Base-by-base conservation (phyloP, 495 filamentous ascomycete genomes). In the Friedmanniomyces endolithicus region DNA sequence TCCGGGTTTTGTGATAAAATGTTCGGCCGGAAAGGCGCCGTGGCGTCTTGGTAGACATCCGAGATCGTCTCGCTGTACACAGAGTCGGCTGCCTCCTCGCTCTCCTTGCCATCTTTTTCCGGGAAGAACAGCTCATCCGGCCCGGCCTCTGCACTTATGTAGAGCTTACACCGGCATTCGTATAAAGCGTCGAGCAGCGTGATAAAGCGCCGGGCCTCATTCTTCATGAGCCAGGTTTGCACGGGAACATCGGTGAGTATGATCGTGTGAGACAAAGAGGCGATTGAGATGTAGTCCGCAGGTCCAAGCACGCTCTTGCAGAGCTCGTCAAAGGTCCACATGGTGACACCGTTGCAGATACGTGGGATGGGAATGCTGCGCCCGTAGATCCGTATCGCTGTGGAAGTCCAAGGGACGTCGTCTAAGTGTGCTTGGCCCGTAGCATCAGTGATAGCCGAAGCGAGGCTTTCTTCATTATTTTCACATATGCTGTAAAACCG, bases 61-160 rank as follows among this genome's bases (percentile, higher is more conserved):
- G 83, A 75, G 23, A 85, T 75, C 6, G 82, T 85, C 63, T 87
- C 84, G 16, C 81, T 70, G 60, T 84, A 77, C 3, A 80, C 73
- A 0, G 76, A 73, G 60, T 85, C 80, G 1, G 60, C 65, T 33
- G 25, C 34, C 49, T 53, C 61, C 43, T 33, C 55, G 23, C 19
- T 20, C 45, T 14, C 51, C 51, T 29, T 11, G 9, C 27, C 27
- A 31, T 31, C 27, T 27, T 40, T 63, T n/a, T 84, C 80, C 0
- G 82, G 83, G 65, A 87, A 87, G 72, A 86, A 85, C 6, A 86
- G 65, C 8, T 78, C 73, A 56, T 86, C 85, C 0, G 82, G 82
- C 0, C 72, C 76, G 4, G 74, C 74, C 17, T 67, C 74, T 22
- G 79, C 80, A 6, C 70, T 68, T 37, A 86, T 69, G 8, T 81